Base-by-base conservation (phyloP, 768 basidiomycete genomes). In the Candolleomyces eurysporus region DNA sequence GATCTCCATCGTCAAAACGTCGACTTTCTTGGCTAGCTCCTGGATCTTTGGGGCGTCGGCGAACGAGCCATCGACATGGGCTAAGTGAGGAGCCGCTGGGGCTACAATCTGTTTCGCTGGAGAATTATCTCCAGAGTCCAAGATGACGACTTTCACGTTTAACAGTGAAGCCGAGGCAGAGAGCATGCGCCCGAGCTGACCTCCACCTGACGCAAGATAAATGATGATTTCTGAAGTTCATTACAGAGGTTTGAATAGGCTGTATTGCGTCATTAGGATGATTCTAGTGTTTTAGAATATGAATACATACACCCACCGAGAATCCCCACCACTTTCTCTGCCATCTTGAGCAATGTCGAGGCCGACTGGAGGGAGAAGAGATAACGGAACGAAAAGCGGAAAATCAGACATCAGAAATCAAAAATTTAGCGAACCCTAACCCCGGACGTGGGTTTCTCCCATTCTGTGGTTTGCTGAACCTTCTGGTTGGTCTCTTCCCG, bases 161-260 rank as follows among this genome's bases (percentile, higher is more conserved):
- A 98, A 83, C 36, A 94, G 82, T 2, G 95, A 89, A 3, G 96
- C 96, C 0, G 96, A 88, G 36, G 89, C 88, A 4, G 90, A 92
- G 14, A 99, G 84, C 97, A 99, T 99, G 22, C 96, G 93, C 26
- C 96, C 96, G 26, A 99, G 86, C 75, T 98, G 96, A 64, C 96
- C 96, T 42, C 97, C 97, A 64, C 96, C 96, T 96, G 65, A 54
- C 43, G 49, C 71, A 71, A 67, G 63, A 62, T 58, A 48, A 61
- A 63, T 22, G 48, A 45, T 14, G 51, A 56, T 48, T 53, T 59
- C 46, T 31, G 60, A 48, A 55, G 19, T 64, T 60, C 22, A 62
- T 59, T 56, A 53, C 7, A 6, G 58, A 36, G 48, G 17, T 57
- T 61, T 49, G 48, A 63, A 22, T 58, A 60, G 60, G 60, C 60